These are phyloP conservation scores for Vitis amurensis DNA, from an alignment of 164 flowering plant species.

Conservation along the genomic window DNA sequence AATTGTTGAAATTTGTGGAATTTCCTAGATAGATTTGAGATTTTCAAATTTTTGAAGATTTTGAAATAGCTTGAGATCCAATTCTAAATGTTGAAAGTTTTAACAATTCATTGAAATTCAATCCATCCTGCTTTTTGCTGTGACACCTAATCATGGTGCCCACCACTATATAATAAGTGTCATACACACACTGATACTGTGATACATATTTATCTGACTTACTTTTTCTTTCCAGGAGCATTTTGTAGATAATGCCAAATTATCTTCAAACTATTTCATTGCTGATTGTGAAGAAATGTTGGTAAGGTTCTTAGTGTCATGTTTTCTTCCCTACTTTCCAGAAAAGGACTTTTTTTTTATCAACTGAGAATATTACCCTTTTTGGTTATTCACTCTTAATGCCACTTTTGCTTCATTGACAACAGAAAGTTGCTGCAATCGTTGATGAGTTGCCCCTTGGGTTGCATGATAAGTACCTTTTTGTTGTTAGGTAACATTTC, in stretches of 20 bases:
- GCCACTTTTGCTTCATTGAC: slow-evolving; percentile 9
- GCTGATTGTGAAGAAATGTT: slow-evolving; percentile 70
- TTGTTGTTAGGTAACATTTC: slow-evolving; percentile 69
- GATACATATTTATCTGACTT: not conserved
- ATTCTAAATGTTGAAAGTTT: too few species aligned
- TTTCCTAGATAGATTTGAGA: too few species aligned
- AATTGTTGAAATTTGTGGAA: not conserved
- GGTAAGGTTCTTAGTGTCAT: slow-evolving; percentile 43
- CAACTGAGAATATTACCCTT: not conserved
- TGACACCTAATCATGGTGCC: not conserved
- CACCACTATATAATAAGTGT: not conserved
- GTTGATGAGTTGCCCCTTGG: slow-evolving; percentile 79
- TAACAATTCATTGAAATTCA: too few species aligned
- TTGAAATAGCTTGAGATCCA: too few species aligned
- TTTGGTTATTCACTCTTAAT: slow-evolving; percentile 1
- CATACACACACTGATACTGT: not conserved
- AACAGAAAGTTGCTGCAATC: slow-evolving; percentile 86
- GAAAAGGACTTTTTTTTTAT: not conserved
- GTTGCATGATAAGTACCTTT: slow-evolving; percentile 84
- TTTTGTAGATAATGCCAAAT: slow-evolving; percentile 75
- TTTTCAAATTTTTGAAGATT: too few species aligned
- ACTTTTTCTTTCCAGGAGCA: slow-evolving; percentile 52
- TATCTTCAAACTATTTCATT: slow-evolving; percentile 80
- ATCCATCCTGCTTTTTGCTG: too few species aligned
- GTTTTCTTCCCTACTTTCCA: slow-evolving; percentile 4